Percentiles rank a stretch among this genome's conserved stretches.
These are phyloP conservation scores for Tricholoma terreum DNA, from an alignment of 768 basidiomycete genomes.

Conservation along the genomic window DNA sequence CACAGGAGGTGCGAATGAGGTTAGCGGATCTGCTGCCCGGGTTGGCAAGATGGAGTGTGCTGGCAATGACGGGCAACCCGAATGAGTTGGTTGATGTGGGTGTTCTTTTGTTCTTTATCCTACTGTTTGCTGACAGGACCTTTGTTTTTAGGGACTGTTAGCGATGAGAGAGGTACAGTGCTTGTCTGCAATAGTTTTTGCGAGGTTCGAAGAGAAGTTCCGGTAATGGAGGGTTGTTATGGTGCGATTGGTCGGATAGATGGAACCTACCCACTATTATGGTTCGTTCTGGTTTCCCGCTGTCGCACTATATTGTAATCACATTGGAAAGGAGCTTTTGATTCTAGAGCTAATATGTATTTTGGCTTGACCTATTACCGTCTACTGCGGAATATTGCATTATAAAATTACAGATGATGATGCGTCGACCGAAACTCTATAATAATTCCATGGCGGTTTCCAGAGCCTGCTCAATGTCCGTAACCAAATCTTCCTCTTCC, in stretches of 20 bases:
- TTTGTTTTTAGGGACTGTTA: slow-evolving; percentile 49
- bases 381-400: not conserved
- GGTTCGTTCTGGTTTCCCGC: too few species aligned
- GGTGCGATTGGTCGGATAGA: not conserved
- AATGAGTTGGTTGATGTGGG: slow-evolving; percentile 84
- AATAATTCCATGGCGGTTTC: slow-evolving; percentile 22
- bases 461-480: slow-evolving; percentile 68
- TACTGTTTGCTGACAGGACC: not conserved
- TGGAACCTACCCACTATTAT: too few species aligned
- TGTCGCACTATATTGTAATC: not conserved
- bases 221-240: slow-evolving; percentile 10
- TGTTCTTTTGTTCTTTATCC: slow-evolving; percentile 13
- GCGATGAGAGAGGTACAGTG: slow-evolving; percentile 61
- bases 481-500: slow-evolving; percentile 77
- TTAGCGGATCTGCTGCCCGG: slow-evolving; percentile 81
- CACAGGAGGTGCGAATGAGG: slow-evolving; percentile 52
- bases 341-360: not conserved
- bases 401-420: not conserved
- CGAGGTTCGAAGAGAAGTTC: slow-evolving; percentile 60
- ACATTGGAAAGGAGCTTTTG: not conserved
- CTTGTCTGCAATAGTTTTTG: slow-evolving; percentile 72
- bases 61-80: slow-evolving; percentile 64
- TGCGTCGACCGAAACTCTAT: not conserved
- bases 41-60: slow-evolving; percentile 72
- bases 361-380: not conserved